Evolutionary conservation across 1,284 basidiomycete species (phyloP).

Genomic region (Rhodotorula sp.): DNA sequence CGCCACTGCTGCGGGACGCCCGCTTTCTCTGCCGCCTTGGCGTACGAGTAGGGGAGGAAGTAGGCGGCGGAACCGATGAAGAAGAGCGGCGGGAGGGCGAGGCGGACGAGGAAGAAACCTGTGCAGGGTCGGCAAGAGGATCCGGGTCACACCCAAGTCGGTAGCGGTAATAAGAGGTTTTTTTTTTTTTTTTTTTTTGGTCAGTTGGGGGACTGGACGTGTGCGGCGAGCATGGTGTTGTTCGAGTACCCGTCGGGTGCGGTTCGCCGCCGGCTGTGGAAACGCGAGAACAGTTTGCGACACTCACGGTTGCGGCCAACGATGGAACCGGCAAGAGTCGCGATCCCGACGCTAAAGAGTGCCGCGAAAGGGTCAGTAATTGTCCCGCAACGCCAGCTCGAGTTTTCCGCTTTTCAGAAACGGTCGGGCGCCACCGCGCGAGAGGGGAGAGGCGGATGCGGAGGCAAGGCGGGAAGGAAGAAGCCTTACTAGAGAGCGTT

Average conservation of each 20-base stretch:
- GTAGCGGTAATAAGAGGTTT: no score
- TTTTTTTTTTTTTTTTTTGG: no score
- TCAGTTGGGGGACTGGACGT: no score
- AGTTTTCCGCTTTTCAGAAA: no score
- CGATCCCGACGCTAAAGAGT: constrained; percentile 64
- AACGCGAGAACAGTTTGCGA: not conserved
- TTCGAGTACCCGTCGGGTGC: no score
- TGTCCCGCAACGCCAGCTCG: not conserved
- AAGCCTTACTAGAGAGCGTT: constrained; percentile 69
- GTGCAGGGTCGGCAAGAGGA: not conserved
- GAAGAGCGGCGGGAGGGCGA: constrained; percentile 68
- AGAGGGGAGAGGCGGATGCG: no score
- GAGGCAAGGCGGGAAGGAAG: not conserved
- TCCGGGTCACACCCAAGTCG: no score
- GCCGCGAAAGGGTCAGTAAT: not conserved
- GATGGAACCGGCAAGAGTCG: constrained; percentile 80
- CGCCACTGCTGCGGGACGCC: constrained; percentile 4
- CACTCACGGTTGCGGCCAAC: constrained; percentile 58
- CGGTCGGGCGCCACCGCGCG: not conserved
- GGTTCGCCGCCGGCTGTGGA: no score
- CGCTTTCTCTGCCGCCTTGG: constrained; percentile 51
- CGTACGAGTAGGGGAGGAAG: constrained; percentile 74
- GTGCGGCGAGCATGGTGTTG: no score
- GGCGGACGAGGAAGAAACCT: constrained; percentile 59
- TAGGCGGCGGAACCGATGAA: constrained; percentile 65